A percentile compares a stretch with the other conserved stretches of the same genome.
Evolutionary conservation across 805 yeast species (phyloP).

Genomic region (Diddensiella transvaalensis): DNA sequence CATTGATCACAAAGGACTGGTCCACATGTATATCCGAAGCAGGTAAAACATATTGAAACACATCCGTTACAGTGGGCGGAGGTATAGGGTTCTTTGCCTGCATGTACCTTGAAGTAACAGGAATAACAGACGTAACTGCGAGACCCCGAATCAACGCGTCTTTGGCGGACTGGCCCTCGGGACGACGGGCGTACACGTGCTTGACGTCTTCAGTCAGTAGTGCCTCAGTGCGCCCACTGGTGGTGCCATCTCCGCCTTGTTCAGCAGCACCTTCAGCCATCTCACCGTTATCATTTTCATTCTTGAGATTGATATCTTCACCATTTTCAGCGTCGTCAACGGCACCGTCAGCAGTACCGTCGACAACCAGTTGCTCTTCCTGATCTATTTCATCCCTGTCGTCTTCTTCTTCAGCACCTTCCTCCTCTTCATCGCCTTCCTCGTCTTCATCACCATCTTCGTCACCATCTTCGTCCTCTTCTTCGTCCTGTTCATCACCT

Average conservation of each 20-base stretch:
- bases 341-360: conserved; percentile 10
- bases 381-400: conserved; percentile 2
- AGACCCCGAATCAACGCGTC: conserved; percentile 32
- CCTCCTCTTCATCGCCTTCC: conserved; percentile 11
- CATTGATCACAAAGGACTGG: conserved; percentile 41
- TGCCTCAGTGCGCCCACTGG: conserved; percentile 16
- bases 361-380: conserved; percentile 4
- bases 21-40: conserved; percentile 37
- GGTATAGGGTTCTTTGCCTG: conserved; percentile 28
- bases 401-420: conserved; percentile 12
- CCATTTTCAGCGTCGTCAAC: conserved; percentile 5
- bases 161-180: conserved; percentile 19
- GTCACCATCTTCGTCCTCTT: conserved; percentile 6
- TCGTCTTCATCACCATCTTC: conserved; percentile 5
- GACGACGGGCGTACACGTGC: conserved; percentile 12
- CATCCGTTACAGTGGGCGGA: conserved; percentile 28
- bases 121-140: conserved; percentile 35
- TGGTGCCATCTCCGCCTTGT: conserved; percentile 19
- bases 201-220: conserved; percentile 19
- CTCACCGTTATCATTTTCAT: background rate
- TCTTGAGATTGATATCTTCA: background rate
- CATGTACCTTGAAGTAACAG: conserved; percentile 30
- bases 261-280: conserved; percentile 3
- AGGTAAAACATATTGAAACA: conserved; percentile 38
- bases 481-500: conserved; percentile 11